These are phyloP conservation scores for Aureobasidium sp. DNA, from an alignment of 2,329 filamentous ascomycete genomes.

Conservation along the genomic window DNA sequence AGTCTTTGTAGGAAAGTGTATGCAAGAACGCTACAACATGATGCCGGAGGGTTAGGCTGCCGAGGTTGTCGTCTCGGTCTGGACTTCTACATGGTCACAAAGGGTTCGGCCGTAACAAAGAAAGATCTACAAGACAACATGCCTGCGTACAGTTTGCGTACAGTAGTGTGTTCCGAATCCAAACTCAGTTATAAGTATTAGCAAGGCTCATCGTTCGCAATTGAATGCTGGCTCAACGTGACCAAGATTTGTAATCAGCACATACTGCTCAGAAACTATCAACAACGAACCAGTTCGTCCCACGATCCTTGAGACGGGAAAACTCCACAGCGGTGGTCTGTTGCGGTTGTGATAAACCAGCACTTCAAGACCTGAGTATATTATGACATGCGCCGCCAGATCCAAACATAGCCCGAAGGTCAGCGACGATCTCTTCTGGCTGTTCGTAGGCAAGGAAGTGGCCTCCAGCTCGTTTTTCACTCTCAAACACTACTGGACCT, in stretches of 20 bases:
- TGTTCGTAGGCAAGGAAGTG: constrained; percentile 55
- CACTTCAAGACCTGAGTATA: constrained; percentile 9
- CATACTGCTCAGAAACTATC: not conserved
- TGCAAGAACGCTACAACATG: not conserved
- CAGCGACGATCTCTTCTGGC: constrained; percentile 44
- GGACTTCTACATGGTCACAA: not conserved
- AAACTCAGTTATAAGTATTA: not conserved
- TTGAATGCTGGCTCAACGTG: not conserved
- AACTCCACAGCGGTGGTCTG: not conserved
- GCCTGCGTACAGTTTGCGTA: not conserved
- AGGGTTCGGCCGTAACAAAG: not conserved
- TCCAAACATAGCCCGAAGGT: constrained; percentile 52
- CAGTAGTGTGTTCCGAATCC: not conserved
- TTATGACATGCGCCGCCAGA: constrained; percentile 29
- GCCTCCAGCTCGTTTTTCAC: constrained; percentile 43
- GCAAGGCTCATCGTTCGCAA: not conserved
- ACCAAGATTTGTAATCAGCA: not conserved
- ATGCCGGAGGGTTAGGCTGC: not conserved
- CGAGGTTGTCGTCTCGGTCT: not conserved
- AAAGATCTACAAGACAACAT: not conserved
- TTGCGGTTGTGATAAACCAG: not conserved
- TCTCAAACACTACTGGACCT: constrained; percentile 52
- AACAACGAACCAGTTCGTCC: not conserved
- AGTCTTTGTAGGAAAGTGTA: not conserved
- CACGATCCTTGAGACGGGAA: not conserved